Base-by-base conservation (phyloP, 2,329 filamentous ascomycete species). In the Beauveria bassiana region DNA sequence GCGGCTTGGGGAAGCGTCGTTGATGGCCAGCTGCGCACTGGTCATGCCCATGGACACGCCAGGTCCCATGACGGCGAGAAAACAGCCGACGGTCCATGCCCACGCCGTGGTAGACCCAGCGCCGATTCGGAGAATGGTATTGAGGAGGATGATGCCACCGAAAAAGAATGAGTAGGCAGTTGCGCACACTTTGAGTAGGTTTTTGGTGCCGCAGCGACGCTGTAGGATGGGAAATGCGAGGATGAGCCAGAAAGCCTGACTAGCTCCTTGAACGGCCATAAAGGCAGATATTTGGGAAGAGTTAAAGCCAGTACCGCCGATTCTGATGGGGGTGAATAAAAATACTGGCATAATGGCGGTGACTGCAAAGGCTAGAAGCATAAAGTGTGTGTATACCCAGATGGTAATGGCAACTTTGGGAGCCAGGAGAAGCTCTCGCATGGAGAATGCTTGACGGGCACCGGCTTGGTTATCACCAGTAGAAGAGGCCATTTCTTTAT, bases 191-290 rank as follows among this genome's bases (percentile, higher is more conserved):
- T 81, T 79, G 63, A 93, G 74, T 0, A 93, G 76, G 3, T 79
- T 81, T 24, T 85, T 86, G 5, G 89, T 91, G 7, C 89, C 88
- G n/a, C 86, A 71, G 24, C 82, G 82, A 43, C 73, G 77, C 68
- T 93, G 89, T 1, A 93, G 72, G 0, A 79, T 74, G 1, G 90
- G 89, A 68, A 93, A 93, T 26, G 81, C 77, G 14, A 91, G 64
- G 0, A 93, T 78, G 2, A 91, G 81, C 89, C 89, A 93, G 5
- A 83, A 62, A 0, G 88, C 84, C 71, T 93, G 90, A 3, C 84
- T 79, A 14, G 82, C 74, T 10, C 90, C 90, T 22, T 80, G 81
- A 1, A 86, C 62, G 1, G 79, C 83, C 75, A 93, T 82, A 73
- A 87, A 83, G 3, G 85, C 67, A 1, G 87, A 86, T 64, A 92